Base-by-base conservation (phyloP, 2,329 filamentous ascomycete species). In the Apiospora marii region DNA sequence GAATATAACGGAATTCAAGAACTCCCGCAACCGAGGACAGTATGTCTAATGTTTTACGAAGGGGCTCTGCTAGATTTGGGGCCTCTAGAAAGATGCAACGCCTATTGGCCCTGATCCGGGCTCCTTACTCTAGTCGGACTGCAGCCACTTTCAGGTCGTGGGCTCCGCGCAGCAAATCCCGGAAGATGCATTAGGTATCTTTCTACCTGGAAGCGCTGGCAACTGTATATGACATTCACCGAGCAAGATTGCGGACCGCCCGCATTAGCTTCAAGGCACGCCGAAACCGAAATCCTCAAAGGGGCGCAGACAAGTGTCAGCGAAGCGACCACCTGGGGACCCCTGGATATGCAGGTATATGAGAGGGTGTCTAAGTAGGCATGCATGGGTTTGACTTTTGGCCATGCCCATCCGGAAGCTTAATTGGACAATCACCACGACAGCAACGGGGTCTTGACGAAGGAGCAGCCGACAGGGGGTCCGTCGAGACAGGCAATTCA, bases 301-400 rank as follows among this genome's bases (percentile, higher is more conserved):
- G 58, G 34, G 58, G 58, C 58, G 58, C 58, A 64, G 58, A 41
- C 58, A 64, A 64, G 30, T 61, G 53, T 61, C 53, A 61, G 30
- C 53, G 53, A 37, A 61, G 30, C 30, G 41, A n/a, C 30, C 8
- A 37, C 30, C 34, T 64, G 58, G 58, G 34, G n/a, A 19, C 53
- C 34, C 19, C 19, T n/a, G 58, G 19, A 10, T 12, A 41, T 41
- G 58, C 34, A 41, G 58, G 22, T 22, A 12, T 34, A 41, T 37
- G 58, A 41, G n/a, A 22, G 58, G 41, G 58, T 64, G 7, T 30
- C 13, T 41, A n/a, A n/a, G n/a, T n/a, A n/a, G n/a, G n/a, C n/a
- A 24, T 41, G 19, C 58, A 64, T 41, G 58, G 58, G 58, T 64
- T 64, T 64, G 58, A 41, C 58, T 64, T 58, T 41, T 37, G 58